Evolutionary conservation across 2,329 filamentous ascomycete species (phyloP), one percentile per base, ranked within the genome.

Genomic region (Pseudofabraea citricarpa): DNA sequence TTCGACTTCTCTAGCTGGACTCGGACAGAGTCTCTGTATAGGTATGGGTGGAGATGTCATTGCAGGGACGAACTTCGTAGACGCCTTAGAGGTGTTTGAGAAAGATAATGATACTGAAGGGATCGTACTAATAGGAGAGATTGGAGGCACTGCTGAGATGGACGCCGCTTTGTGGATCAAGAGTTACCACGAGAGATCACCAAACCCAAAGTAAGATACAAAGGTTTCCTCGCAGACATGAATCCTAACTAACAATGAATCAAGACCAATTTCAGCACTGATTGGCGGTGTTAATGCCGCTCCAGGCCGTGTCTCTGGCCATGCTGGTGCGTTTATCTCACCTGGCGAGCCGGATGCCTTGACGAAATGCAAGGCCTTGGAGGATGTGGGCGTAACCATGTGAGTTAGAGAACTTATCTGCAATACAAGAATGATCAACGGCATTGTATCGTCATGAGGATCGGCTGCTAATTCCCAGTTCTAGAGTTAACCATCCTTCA

Each of bases 401-500:
- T n/a, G n/a, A n/a, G n/a, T n/a, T n/a, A n/a, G n/a, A n/a, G n/a
- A n/a, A n/a, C n/a, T n/a, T n/a, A n/a, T n/a, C n/a, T n/a, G n/a
- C n/a, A n/a, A n/a, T n/a, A n/a, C n/a, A n/a, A n/a, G n/a, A n/a
- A n/a, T n/a, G n/a, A n/a, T n/a, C n/a, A n/a, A n/a, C n/a, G n/a
- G n/a, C n/a, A n/a, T n/a, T n/a, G n/a, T n/a, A n/a, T n/a, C n/a
- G n/a, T n/a, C n/a, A n/a, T n/a, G n/a, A n/a, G n/a, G n/a, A n/a
- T n/a, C n/a, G n/a, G n/a, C n/a, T n/a, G n/a, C n/a, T n/a, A n/a
- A n/a, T n/a, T n/a, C n/a, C n/a, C n/a, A n/a, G n/a, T n/a, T n/a
- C n/a, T n/a, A n/a, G n/a, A n/a, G 81, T 90, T 3, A 79, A 86
- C 47, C 86, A 90, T 56, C 87, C 87, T 0, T 82, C 85, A 38